These are phyloP conservation scores for Chaetoceros tenuissimus DNA, from an alignment of 108 stramenopile species.

Conservation along the genomic window DNA sequence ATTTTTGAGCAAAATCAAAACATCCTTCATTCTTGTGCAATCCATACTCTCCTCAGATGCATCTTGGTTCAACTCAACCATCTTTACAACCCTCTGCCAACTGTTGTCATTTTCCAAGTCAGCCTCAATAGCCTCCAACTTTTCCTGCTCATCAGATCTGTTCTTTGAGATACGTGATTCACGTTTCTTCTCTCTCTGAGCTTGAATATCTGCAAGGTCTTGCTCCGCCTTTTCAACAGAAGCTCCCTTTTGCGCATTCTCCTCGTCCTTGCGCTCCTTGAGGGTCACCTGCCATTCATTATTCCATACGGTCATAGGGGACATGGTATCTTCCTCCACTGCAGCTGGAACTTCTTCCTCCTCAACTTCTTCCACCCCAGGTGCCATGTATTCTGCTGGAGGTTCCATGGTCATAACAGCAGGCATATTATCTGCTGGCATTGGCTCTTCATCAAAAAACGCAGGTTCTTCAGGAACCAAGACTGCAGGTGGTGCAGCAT, in stretches of 20 bases:
- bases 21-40: slow-evolving; percentile 75
- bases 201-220: slow-evolving; percentile 54
- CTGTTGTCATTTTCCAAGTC: slow-evolving; percentile 86
- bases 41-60: slow-evolving; percentile 41
- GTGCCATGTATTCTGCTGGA: slow-evolving; percentile 2
- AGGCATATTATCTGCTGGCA: slow-evolving; percentile 13
- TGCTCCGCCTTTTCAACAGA: slow-evolving; percentile 48
- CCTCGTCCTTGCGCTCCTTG: slow-evolving; percentile 67
- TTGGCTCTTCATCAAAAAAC: slow-evolving; percentile 14
- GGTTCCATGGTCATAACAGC: slow-evolving; percentile 2
- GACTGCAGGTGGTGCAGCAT: slow-evolving; percentile 8
- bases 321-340: slow-evolving; percentile 9
- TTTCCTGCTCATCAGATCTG: slow-evolving; percentile 81
- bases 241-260: slow-evolving; percentile 64
- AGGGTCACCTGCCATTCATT: slow-evolving; percentile 76
- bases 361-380: background rate
- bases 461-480: slow-evolving; percentile 9
- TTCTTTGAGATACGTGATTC: slow-evolving; percentile 77
- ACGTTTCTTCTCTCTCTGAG: slow-evolving; percentile 54
- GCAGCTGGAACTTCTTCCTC: background rate
- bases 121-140: slow-evolving; percentile 90
- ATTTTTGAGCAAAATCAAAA: slow-evolving; percentile 79
- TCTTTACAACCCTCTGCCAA: slow-evolving; percentile 82
- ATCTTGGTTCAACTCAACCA: slow-evolving; percentile 80
- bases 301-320: slow-evolving; percentile 79